phyloP scores from a whole-genome alignment of 2,329 filamentous ascomycete genomes.

The Gremmenia infestans region DNA sequence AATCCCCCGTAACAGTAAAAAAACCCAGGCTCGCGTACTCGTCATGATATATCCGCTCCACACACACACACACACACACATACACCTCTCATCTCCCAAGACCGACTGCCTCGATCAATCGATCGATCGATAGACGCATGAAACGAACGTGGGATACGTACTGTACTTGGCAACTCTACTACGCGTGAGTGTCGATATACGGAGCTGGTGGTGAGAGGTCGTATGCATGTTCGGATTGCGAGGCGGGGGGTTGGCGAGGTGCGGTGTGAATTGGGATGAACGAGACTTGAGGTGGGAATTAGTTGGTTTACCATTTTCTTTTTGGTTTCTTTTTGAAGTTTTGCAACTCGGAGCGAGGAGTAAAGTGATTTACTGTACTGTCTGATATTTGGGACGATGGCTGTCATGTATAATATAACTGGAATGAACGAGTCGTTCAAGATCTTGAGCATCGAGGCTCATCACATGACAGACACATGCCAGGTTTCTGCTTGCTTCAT shows the following conservation, averaged over 20 bases:
- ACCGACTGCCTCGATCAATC: background rate
- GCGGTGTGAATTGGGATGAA: background rate
- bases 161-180: background rate
- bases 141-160: background rate
- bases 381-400: background rate
- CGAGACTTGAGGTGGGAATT: background rate
- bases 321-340: background rate
- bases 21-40: background rate
- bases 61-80: background rate
- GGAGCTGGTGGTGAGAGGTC: background rate
- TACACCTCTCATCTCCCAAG: background rate
- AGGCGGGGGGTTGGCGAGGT: background rate
- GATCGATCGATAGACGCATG: background rate
- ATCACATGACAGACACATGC: background rate
- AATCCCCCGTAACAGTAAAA: background rate
- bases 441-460: background rate
- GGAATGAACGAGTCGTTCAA: background rate
- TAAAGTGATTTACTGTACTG: background rate
- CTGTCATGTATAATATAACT: background rate
- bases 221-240: background rate
- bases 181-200: conserved; percentile 3
- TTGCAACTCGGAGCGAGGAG: background rate
- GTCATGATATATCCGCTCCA: background rate
- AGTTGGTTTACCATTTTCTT: background rate
- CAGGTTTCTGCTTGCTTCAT: background rate